These are phyloP conservation scores for Apophysomyces trapeziformis DNA, from an alignment of 371 early-diverging fungal species.

Conservation along the genomic window DNA sequence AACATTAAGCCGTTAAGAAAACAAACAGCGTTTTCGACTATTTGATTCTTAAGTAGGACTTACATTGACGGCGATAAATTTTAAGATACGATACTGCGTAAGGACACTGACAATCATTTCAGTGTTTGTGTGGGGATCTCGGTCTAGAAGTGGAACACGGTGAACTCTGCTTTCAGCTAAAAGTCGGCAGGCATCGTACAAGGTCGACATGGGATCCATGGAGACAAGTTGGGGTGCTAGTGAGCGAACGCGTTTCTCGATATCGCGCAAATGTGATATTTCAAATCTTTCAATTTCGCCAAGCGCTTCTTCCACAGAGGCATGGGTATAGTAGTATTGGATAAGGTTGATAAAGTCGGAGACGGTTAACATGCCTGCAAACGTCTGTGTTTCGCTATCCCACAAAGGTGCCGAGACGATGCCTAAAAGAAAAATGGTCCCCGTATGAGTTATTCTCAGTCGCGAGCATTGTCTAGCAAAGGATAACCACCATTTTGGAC, in stretches of 20 bases:
- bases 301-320: slow-evolving; percentile 77
- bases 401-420: slow-evolving; percentile 94
- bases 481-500: slow-evolving; percentile 82
- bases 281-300: slow-evolving; percentile 86
- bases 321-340: slow-evolving; percentile 84
- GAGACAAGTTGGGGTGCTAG: slow-evolving; percentile 65
- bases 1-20: slow-evolving; percentile 6
- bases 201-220: slow-evolving; percentile 82
- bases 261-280: slow-evolving; percentile 71
- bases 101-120: slow-evolving; percentile 92
- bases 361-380: slow-evolving; percentile 92
- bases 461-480: too few relatives aligned
- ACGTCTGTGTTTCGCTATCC: slow-evolving; percentile 78
- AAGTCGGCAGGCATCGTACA: slow-evolving; percentile 81
- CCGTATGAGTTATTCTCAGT: background rate
- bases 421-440: slow-evolving; percentile 50
- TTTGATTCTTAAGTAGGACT: slow-evolving; percentile 23
- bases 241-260: slow-evolving; percentile 60
- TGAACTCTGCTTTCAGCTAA: slow-evolving; percentile 82
- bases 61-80: slow-evolving; percentile 89
- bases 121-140: slow-evolving; percentile 69
- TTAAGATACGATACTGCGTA: slow-evolving; percentile 89
- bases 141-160: slow-evolving; percentile 88
- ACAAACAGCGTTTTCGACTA: slow-evolving; percentile 20
- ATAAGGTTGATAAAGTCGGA: slow-evolving; percentile 93